phyloP scores from a whole-genome alignment of 1,284 basidiomycete species.

The Irpex sp. region DNA sequence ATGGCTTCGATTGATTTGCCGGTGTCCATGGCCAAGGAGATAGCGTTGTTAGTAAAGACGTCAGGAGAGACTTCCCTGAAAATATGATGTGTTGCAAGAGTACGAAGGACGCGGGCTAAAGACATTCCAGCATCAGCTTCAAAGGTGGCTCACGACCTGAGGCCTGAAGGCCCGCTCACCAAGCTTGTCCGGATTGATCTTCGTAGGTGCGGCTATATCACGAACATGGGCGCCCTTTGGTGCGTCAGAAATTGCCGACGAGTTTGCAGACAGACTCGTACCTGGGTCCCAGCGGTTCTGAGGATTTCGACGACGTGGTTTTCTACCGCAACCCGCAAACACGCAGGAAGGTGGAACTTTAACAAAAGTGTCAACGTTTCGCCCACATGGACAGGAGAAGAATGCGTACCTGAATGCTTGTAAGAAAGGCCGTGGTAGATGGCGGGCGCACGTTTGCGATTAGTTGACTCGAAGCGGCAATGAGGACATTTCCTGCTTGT shows the following conservation, averaged over 20 bases:
- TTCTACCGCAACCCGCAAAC: constrained; percentile 25
- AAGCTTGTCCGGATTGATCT: constrained; percentile 13
- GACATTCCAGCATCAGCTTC: neutral
- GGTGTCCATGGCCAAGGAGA: constrained; percentile 25
- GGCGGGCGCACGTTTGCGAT: constrained; percentile 15
- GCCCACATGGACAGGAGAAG: too few species aligned
- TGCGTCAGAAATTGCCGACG: neutral
- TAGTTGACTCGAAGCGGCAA: constrained; percentile 19
- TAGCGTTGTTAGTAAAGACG: constrained; percentile 29
- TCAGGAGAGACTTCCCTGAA: constrained; percentile 27
- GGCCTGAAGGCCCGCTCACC: constrained; percentile 5
- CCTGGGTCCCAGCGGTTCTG: constrained; percentile 30
- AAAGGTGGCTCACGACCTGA: neutral
- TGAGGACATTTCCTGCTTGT: neutral
- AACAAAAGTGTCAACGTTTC: too few species aligned
- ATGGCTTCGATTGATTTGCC: constrained; percentile 20
- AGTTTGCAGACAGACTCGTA: constrained; percentile 5
- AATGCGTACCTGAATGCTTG: too few species aligned
- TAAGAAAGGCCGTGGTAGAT: neutral
- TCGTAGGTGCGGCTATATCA: constrained; percentile 19
- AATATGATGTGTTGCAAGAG: constrained; percentile 27
- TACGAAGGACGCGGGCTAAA: constrained; percentile 24
- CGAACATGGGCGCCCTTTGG: constrained; percentile 19
- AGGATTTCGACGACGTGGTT: constrained; percentile 34
- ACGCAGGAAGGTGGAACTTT: constrained; percentile 19